Evolutionary conservation across 176 grass and related monocot genomes (phyloP), one percentile per base, ranked within the genome.

Genomic region (Musa troglodytarum): DNA sequence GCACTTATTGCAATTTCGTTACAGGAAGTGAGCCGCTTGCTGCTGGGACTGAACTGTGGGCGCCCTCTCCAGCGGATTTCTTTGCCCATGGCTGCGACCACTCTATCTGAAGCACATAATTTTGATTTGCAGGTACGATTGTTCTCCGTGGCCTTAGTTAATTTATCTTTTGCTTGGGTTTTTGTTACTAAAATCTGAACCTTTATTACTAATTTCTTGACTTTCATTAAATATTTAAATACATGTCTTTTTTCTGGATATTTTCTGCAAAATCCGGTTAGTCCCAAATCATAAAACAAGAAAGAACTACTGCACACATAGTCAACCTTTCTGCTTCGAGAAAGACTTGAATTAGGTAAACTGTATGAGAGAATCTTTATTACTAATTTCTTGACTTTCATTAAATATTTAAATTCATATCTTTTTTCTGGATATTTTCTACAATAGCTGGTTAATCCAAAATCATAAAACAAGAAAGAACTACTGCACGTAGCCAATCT

Each of bases 1-100:
- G n/a, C n/a, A 22, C 1, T 34, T 68, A 11, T 10, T 68, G 26
- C 15, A 8, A 15, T 7, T 68, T 2, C 51, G 2, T 70, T 59
- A 57, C 88, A 99, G 95, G 86, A 99, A 81, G 90, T 88, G 57
- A 99, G 88, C 64, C 77, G 88, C 2, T 74, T 99, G 84, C 64
- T 92, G 16, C 55, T 94, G 76, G 95, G 95, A 10, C 74, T 99
- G 74, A 99, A 94, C 65, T 92, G 95, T 52, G 88, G 86, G 52
- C 78, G 13, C 53, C 86, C 84, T 61, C 86, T 99, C 15, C 86
- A 80, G 66, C 61, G 54, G 14, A 68, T 94, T 53, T 62, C 68
- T 17, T 65, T 99, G 78, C 78, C 88, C 17, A 88, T 87, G 17
- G 61, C 57, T 63, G 84, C 82, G 29, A 69, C 74, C 52, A 52